These are phyloP conservation scores for Ophiosphaerella narmari DNA, from an alignment of 2,329 filamentous ascomycete species.

Conservation along the genomic window DNA sequence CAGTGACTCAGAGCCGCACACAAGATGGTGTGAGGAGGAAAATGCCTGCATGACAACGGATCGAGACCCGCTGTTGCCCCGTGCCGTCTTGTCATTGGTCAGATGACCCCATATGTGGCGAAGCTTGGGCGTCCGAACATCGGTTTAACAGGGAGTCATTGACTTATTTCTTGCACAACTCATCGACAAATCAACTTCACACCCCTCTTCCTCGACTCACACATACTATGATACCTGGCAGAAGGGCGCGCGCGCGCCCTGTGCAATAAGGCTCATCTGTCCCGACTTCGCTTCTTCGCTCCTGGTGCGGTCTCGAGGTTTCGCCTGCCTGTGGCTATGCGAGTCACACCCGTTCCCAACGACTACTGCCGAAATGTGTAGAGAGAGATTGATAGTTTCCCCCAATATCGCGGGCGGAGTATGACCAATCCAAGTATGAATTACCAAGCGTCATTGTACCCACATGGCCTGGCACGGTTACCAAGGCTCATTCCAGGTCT, in stretches of 20 bases:
- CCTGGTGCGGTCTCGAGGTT: not conserved
- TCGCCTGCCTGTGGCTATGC: constrained; percentile 2
- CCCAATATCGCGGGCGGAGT: not conserved
- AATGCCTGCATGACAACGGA: constrained; percentile 23
- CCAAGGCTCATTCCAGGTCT: not conserved
- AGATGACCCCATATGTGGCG: constrained; percentile 25
- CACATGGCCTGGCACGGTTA: not conserved
- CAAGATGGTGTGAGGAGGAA: constrained; percentile 32
- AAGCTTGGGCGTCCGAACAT: constrained; percentile 24
- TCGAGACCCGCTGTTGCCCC: constrained; percentile 18
- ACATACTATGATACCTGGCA: not conserved
- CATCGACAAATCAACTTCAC: constrained; percentile 16
- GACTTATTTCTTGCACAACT: constrained; percentile 20
- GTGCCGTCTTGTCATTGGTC: constrained; percentile 36
- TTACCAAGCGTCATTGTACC: not conserved
- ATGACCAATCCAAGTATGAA: not conserved
- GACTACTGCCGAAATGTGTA: not conserved
- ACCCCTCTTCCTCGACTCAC: constrained; percentile 22
- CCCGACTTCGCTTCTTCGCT: not conserved
- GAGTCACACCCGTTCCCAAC: not conserved
- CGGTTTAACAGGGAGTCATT: constrained; percentile 32
- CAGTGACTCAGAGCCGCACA: constrained; percentile 43
- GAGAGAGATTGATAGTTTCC: no score
- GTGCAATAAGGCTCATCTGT: not conserved
- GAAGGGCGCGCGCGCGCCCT: constrained; percentile 10